phyloP scores from a whole-genome alignment of 495 filamentous ascomycete species.

The Xylaria telfairii region DNA sequence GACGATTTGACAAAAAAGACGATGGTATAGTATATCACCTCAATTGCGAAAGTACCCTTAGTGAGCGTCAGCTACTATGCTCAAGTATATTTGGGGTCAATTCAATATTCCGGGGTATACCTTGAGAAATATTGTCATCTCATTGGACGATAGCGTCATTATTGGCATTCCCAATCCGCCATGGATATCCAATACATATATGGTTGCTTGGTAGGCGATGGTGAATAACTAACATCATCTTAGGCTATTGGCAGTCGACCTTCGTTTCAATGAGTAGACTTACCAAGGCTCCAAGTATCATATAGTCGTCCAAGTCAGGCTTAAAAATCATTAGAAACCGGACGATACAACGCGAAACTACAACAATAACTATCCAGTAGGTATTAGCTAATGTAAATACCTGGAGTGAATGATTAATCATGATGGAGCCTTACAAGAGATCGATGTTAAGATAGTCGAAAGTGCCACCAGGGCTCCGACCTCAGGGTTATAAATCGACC shows the following conservation, averaged over 20 bases:
- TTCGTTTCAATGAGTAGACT: neutral
- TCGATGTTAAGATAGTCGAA: slow-evolving; percentile 30
- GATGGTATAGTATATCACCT: slow-evolving; percentile 51
- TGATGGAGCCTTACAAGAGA: slow-evolving; percentile 28
- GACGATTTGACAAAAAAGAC: slow-evolving; percentile 52
- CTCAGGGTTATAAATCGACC: neutral
- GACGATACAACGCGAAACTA: slow-evolving; percentile 34
- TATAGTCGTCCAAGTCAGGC: slow-evolving; percentile 42
- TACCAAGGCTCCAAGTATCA: slow-evolving; percentile 43
- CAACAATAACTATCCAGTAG: slow-evolving; percentile 32
- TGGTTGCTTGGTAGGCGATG: slow-evolving; percentile 40
- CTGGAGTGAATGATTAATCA: neutral
- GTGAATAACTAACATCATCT: slow-evolving; percentile 37
- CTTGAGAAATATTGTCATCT: slow-evolving; percentile 45
- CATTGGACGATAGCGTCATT: slow-evolving; percentile 31
- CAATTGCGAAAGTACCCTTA: slow-evolving; percentile 46
- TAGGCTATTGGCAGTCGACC: neutral
- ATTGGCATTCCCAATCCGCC: slow-evolving; percentile 41
- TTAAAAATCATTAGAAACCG: slow-evolving; percentile 41
- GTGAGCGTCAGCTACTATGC: slow-evolving; percentile 10
- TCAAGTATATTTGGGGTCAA: neutral
- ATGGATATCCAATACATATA: slow-evolving; percentile 38
- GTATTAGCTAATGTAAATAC: neutral
- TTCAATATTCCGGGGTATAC: slow-evolving; percentile 13
- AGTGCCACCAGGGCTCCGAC: slow-evolving; percentile 20